These are phyloP conservation scores for Fusarium sp. DNA, from an alignment of 2,329 filamentous ascomycete species.

Conservation along the genomic window DNA sequence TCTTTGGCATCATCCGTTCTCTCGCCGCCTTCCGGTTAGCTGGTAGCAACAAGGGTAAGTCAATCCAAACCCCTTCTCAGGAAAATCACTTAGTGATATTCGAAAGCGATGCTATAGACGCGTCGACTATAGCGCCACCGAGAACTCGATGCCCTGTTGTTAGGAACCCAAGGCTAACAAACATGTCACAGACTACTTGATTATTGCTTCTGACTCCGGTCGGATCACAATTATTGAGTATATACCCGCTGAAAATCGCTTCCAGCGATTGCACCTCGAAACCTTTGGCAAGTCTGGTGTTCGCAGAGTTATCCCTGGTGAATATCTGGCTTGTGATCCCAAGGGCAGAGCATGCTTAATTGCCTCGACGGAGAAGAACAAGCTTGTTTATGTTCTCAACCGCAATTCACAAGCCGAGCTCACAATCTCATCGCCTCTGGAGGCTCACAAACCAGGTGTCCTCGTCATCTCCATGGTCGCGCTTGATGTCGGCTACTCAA, in stretches of 20 bases:
- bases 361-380: constrained; percentile 97
- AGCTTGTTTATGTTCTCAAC: constrained; percentile 98
- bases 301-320: constrained; percentile 91
- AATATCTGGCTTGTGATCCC: constrained; percentile 95
- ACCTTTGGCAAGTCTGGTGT: constrained; percentile 98
- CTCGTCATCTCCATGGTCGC: constrained; percentile 89
- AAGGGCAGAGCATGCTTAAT: constrained; percentile 96
- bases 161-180: constrained; percentile 47
- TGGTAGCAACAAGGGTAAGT: constrained; percentile 95
- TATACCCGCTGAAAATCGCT: constrained; percentile 84
- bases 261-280: constrained; percentile 91
- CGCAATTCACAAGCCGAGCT: constrained; percentile 94
- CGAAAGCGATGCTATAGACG: constrained; percentile 49
- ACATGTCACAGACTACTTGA: constrained; percentile 83
- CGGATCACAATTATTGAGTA: constrained; percentile 96
- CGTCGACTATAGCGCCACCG: constrained; percentile 37
- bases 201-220: constrained; percentile 94
- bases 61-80: constrained; percentile 54
- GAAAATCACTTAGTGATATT: constrained; percentile 76
- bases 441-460: constrained; percentile 93
- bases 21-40: constrained; percentile 91
- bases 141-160: constrained; percentile 47
- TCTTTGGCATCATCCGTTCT: constrained; percentile 94
- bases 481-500: constrained; percentile 95
- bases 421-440: constrained; percentile 95